Conservation (phyloP, 345 rosid genomes). For the Populus deltoides region DNA sequence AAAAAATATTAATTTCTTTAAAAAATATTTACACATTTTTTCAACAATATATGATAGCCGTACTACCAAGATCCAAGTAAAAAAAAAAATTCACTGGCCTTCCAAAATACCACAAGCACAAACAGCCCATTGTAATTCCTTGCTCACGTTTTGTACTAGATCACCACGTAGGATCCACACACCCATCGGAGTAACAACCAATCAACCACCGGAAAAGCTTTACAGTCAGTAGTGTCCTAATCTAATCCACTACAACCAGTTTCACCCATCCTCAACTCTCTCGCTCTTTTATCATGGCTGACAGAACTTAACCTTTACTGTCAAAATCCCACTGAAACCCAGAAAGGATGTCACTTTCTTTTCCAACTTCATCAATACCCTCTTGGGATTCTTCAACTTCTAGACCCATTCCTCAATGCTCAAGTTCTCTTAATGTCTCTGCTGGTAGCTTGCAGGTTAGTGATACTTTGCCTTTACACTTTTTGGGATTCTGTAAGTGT, state of each 20-base stretch:
- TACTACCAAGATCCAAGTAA: no score
- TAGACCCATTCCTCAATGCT: not conserved
- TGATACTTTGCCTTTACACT: not conserved
- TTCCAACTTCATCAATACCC: slow-evolving; percentile 21
- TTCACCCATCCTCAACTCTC: not conserved
- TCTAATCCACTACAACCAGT: not conserved
- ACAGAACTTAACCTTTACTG: not conserved
- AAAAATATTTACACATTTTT: no score
- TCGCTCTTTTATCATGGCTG: not conserved
- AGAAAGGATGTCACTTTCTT: slow-evolving; percentile 25
- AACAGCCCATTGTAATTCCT: not conserved
- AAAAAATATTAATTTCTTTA: no score
- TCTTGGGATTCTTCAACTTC: slow-evolving; percentile 15
- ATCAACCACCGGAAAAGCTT: not conserved
- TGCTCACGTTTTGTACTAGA: not conserved
- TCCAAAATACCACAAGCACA: not conserved
- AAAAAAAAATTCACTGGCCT: no score
- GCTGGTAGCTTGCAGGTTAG: slow-evolving; percentile 25
- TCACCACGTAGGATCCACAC: not conserved
- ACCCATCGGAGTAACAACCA: not conserved
- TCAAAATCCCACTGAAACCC: not conserved
- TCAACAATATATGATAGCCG: no score
- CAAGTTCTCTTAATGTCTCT: not conserved
- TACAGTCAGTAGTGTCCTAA: no score
- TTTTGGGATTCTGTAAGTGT: not conserved